Evolutionary conservation across 2,329 filamentous ascomycete genomes (phyloP), one percentile per base, ranked within the genome.

Genomic region (Colletotrichum sp.): DNA sequence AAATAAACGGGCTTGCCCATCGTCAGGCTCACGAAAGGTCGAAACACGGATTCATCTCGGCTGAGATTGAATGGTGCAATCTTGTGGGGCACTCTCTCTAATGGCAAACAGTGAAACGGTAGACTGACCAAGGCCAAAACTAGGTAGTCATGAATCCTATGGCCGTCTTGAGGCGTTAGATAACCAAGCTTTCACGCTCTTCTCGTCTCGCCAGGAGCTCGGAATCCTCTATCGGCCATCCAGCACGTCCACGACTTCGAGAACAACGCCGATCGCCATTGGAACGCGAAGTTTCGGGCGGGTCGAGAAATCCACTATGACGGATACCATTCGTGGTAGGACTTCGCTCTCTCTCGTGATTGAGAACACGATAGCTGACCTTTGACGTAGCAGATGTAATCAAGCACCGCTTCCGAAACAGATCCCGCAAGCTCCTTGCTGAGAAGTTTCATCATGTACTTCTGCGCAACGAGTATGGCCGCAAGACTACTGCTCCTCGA

Each of bases 21-120:
- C 10, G 0, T 49, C 44, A 49, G n/a, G 0, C 10, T 1, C 10
- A 13, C n/a, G 44, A 21, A 49, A 21, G 0, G 44, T 21, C 0
- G 44, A 0, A 21, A 13, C n/a, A 21, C 2, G n/a, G n/a, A n/a
- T n/a, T n/a, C n/a, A n/a, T n/a, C n/a, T n/a, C n/a, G n/a, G n/a
- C n/a, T n/a, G n/a, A n/a, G n/a, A n/a, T n/a, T n/a, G n/a, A n/a
- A n/a, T n/a, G n/a, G n/a, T n/a, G n/a, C n/a, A 49, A 49, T 0
- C 9, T 6, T 21, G 10, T 49, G 44, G 44, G 2, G 44, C 44
- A 21, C 5, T 13, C n/a, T 13, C 3, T 49, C 44, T 6, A 13
- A 5, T 7, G n/a, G n/a, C 44, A 49, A 5, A 49, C 6, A 49
- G n/a, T 49, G 10, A 21, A 13, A 21, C n/a, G 6, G 10, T 7